Conservation (phyloP, 768 basidiomycete genomes). For the Lactarius hengduanensis region DNA sequence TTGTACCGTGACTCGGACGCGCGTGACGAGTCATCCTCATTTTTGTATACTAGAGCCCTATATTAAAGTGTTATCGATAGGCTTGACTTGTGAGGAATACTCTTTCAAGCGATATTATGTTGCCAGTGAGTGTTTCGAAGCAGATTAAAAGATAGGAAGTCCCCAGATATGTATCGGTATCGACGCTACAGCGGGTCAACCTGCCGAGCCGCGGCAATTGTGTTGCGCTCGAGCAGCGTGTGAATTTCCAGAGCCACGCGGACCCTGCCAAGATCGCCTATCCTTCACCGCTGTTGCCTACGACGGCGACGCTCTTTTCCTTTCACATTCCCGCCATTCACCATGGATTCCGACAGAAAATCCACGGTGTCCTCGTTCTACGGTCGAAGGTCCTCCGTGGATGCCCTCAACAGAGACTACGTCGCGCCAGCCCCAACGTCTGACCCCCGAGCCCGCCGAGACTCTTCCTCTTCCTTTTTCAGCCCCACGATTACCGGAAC, state of each 20-base stretch:
- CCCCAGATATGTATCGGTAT: too few relatives aligned
- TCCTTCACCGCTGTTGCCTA: conserved; percentile 2
- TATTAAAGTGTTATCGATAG: not conserved
- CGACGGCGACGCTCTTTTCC: conserved; percentile 15
- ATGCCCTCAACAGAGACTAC: conserved; percentile 58
- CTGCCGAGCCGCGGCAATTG: not conserved
- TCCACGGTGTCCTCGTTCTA: conserved; percentile 82
- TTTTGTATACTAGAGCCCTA: not conserved
- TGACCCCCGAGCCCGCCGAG: conserved; percentile 48
- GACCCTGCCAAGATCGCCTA: not conserved
- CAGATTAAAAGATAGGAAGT: not conserved
- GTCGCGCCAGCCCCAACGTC: conserved; percentile 35
- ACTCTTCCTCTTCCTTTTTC: conserved; percentile 71
- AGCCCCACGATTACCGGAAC: conserved; percentile 38
- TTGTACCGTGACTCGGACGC: not conserved
- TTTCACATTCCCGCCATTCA: not conserved
- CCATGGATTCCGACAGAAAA: conserved; percentile 77
- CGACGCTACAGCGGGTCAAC: not conserved
- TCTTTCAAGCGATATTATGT: not conserved
- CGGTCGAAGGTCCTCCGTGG: conserved; percentile 57
- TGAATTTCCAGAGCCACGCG: not conserved
- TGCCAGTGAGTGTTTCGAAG: not conserved
- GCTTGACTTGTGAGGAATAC: not conserved
- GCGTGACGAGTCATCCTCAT: not conserved
- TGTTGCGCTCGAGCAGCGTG: not conserved